Base-by-base conservation (phyloP, 2,329 filamentous ascomycete genomes). In the Pseudogymnoascus sp. region DNA sequence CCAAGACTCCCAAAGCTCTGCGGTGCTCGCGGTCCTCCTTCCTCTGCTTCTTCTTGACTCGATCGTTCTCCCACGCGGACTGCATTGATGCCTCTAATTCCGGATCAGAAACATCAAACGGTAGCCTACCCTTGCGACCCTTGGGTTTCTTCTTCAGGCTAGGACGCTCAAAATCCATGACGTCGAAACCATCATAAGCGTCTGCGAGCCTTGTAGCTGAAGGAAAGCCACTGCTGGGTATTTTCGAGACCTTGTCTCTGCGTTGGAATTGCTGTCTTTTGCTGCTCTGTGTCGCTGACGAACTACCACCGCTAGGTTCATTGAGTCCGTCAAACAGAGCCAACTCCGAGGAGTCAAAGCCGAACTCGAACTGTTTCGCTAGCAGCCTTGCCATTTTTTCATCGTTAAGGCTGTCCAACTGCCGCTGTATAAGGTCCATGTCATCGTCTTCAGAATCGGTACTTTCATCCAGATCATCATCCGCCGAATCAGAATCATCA, bases 131-230 rank as follows among this genome's bases (percentile, higher is more conserved):
- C 63, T 82, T 81, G 12, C 79, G 77, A 41, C 82, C 83, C 71
- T 88, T 90, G 64, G 80, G 76, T 67, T 83, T 86, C 63, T 79
- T 83, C 45, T 72, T 81, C 5, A 91, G 71, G 59, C 84, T 90
- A 1, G 85, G 84, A 23, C 85, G 79, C 13, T 88, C 81, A 74
- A 88, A 90, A 67, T 95, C 89, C 86, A 94, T 92, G 45, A 95
- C 77, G 68, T 96, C 90, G 64, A 96, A 86, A 7, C 84, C 88
- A 62, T 86, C 83, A 62, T 71, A 72, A 33, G 67, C 67, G 77
- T 60, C 82, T 2, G 80, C 82, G 65, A 85, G 77, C 13, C 77
- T 74, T 48, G 75, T 76, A 5, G 82, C 82, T 35, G 77, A 76
- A 13, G 80, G 79, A 66, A 83, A 84, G 35, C 66, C 69, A 19